Evolutionary conservation across 2,329 filamentous ascomycete species (phyloP).

Genomic region (Hawksworthiomyces lignivorus): DNA sequence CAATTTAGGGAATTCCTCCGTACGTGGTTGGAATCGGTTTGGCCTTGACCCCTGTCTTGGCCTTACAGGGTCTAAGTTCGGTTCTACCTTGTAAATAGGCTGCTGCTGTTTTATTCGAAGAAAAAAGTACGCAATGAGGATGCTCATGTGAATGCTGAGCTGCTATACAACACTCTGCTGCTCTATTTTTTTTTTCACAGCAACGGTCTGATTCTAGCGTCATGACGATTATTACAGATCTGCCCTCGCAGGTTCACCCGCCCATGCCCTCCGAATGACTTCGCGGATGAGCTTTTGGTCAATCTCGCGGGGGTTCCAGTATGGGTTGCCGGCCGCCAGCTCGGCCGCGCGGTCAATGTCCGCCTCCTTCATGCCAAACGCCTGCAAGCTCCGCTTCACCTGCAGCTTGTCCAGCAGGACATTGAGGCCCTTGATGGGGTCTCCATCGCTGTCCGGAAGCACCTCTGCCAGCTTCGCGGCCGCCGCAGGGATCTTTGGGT

Average conservation of each 20-base stretch:
- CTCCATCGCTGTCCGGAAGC: slow-evolving; percentile 49
- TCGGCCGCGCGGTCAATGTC: slow-evolving; percentile 50
- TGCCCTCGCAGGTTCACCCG: slow-evolving; percentile 45
- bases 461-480: slow-evolving; percentile 45
- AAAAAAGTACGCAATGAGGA: too few relatives aligned
- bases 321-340: slow-evolving; percentile 47
- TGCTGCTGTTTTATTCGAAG: too few relatives aligned
- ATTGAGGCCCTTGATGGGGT: slow-evolving; percentile 51
- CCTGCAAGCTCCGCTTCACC: slow-evolving; percentile 43
- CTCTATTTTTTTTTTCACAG: background rate
- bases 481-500: slow-evolving; percentile 42
- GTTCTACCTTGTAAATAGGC: too few relatives aligned
- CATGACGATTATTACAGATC: slow-evolving; percentile 32
- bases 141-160: too few relatives aligned
- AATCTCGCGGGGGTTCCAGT: slow-evolving; percentile 49
- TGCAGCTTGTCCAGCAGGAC: slow-evolving; percentile 42
- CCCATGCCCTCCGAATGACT: slow-evolving; percentile 48
- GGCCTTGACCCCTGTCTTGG: too few relatives aligned
- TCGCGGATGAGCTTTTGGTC: slow-evolving; percentile 44
- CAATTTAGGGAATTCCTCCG: too few relatives aligned
- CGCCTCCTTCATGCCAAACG: slow-evolving; percentile 49
- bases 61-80: too few relatives aligned
- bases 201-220: too few relatives aligned
- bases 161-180: too few relatives aligned
- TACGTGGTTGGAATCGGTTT: too few relatives aligned